Evolutionary conservation across 176 grass and related monocot genomes (phyloP).

Genomic region (Lolium multiflorum): DNA sequence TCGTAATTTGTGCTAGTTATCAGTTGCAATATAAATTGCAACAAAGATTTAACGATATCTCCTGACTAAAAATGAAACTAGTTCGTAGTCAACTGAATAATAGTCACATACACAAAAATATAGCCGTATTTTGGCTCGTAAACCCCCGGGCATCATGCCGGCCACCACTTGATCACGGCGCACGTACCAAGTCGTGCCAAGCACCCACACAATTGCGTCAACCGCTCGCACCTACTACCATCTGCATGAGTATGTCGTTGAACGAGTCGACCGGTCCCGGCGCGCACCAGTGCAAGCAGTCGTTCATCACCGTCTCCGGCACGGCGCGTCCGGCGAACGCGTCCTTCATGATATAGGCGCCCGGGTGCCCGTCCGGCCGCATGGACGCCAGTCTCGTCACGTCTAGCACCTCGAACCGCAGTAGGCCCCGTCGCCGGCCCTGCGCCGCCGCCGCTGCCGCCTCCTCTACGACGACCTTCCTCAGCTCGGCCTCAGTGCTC

Average conservation of each 20-base stretch:
- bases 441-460: not conserved
- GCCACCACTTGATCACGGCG: too few relatives aligned
- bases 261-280: slow-evolving; percentile 58
- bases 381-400: slow-evolving; percentile 46
- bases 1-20: too few relatives aligned
- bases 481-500: slow-evolving; percentile 28
- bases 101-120: too few relatives aligned
- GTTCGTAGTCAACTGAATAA: too few relatives aligned
- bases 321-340: not conserved
- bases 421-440: not conserved
- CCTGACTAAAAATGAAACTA: too few relatives aligned
- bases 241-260: slow-evolving; percentile 47
- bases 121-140: too few relatives aligned
- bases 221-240: slow-evolving; percentile 9
- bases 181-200: too few relatives aligned
- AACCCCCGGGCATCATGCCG: too few relatives aligned
- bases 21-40: too few relatives aligned
- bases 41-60: too few relatives aligned
- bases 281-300: slow-evolving; percentile 47
- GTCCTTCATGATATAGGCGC: slow-evolving; percentile 21
- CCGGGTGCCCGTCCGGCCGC: slow-evolving; percentile 50
- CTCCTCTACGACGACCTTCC: slow-evolving; percentile 35
- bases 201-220: not conserved
- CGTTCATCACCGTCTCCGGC: slow-evolving; percentile 41
- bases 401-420: slow-evolving; percentile 50